Percentiles rank a stretch among this genome's conserved stretches.
phyloP scores from a whole-genome alignment of 164 flowering plant genomes.

The Sedum album region DNA sequence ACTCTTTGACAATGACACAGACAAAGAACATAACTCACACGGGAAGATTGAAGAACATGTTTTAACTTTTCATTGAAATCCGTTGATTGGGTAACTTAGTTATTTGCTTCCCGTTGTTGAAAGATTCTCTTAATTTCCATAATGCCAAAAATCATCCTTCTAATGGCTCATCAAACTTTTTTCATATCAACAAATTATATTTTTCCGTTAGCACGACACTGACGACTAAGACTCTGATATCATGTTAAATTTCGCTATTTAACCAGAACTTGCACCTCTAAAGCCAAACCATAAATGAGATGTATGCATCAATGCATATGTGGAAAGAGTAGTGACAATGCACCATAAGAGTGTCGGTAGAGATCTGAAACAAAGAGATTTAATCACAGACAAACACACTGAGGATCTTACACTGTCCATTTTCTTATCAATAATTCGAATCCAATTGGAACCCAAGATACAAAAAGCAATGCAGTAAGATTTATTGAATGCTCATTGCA shows the following conservation, averaged over 20 bases:
- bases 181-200: no score
- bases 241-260: neutral
- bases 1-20: neutral
- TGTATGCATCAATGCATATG: neutral
- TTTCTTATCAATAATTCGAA: neutral
- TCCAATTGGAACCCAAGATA: neutral
- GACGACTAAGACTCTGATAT: no score
- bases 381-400: neutral
- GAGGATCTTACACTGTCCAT: neutral
- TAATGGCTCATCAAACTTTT: no score
- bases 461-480: neutral
- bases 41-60: slow-evolving; percentile 3
- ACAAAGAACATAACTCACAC: slow-evolving; percentile 4
- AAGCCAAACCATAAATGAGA: neutral
- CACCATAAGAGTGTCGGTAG: neutral
- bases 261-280: neutral
- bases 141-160: no score
- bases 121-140: neutral
- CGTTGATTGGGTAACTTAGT: no score
- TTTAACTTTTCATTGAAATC: neutral
- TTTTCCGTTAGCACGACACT: no score
- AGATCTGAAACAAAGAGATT: neutral
- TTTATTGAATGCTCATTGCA: neutral
- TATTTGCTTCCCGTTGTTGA: no score
- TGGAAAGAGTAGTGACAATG: neutral